Percentiles rank a stretch among this genome's conserved stretches.
Evolutionary conservation across 306 rosid species (phyloP).

Genomic region (Oxytropis ochrocephala): DNA sequence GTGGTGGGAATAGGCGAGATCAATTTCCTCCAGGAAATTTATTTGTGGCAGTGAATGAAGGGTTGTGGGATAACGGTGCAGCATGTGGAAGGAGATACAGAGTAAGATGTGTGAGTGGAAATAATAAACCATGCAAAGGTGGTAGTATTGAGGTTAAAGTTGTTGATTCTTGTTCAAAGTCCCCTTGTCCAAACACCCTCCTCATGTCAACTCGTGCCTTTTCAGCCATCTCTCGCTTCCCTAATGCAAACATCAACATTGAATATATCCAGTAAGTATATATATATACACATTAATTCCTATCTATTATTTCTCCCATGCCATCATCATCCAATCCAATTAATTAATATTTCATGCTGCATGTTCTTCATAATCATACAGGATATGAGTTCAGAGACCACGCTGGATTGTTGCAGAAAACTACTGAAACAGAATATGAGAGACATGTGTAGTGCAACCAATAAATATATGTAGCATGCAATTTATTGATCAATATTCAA

Average conservation of each 20-base stretch:
- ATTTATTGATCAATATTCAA: too few relatives aligned
- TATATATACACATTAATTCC: too few relatives aligned
- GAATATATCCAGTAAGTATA: conserved; percentile 59
- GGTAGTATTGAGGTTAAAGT: conserved; percentile 50
- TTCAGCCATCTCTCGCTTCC: conserved; percentile 40
- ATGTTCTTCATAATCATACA: too few relatives aligned
- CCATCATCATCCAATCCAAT: not conserved
- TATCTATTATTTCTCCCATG: not conserved
- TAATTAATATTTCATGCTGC: too few relatives aligned
- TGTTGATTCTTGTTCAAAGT: conserved; percentile 43
- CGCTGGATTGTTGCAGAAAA: too few relatives aligned
- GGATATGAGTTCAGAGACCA: too few relatives aligned
- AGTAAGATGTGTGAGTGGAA: conserved; percentile 61
- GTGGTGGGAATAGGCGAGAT: conserved; percentile 30
- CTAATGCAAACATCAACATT: conserved; percentile 38
- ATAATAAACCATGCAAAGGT: conserved; percentile 53
- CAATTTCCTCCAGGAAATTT: conserved; percentile 49
- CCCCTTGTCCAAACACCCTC: conserved; percentile 44
- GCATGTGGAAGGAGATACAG: conserved; percentile 73
- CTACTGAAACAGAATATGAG: too few relatives aligned
- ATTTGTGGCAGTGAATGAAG: conserved; percentile 57
- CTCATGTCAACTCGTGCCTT: conserved; percentile 51
- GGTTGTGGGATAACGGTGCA: conserved; percentile 74
- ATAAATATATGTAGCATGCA: too few relatives aligned
- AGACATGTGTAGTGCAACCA: too few relatives aligned